These are phyloP conservation scores for Thymus mandschuricus DNA, from an alignment of 257 asterid species.

Conservation along the genomic window DNA sequence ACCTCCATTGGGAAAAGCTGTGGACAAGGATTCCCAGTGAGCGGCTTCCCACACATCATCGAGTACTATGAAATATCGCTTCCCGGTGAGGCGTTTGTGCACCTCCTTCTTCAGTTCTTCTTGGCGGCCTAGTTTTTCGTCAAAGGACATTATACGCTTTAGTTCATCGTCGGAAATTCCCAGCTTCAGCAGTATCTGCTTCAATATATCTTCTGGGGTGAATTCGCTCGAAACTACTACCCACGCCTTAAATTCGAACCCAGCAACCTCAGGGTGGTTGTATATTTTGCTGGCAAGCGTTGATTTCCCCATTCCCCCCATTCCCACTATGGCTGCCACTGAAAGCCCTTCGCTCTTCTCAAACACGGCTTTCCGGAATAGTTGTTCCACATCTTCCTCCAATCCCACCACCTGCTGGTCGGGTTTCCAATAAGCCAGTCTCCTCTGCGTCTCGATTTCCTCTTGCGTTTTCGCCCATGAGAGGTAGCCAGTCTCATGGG, in stretches of 20 bases:
- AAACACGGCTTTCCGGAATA: neutral
- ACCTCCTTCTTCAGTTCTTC: neutral
- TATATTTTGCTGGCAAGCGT: slow-evolving; percentile 33
- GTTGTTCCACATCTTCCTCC: neutral
- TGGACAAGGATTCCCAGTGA: too few relatives aligned
- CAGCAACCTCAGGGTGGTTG: slow-evolving; percentile 9
- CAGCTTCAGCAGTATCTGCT: slow-evolving; percentile 25
- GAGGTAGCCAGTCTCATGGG: too few relatives aligned
- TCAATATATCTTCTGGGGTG: slow-evolving; percentile 9
- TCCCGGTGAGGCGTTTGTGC: neutral
- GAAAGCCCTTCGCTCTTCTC: slow-evolving; percentile 9
- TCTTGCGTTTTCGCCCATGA: neutral
- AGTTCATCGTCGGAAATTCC: neutral
- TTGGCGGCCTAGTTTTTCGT: neutral
- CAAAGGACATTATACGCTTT: too few relatives aligned
- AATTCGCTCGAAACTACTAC: slow-evolving; percentile 29
- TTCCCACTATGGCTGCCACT: slow-evolving; percentile 18
- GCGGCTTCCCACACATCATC: too few relatives aligned
- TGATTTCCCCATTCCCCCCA: slow-evolving; percentile 30
- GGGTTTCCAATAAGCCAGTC: neutral
- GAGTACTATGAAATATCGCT: too few relatives aligned
- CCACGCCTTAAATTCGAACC: slow-evolving; percentile 31
- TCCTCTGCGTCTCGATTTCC: neutral
- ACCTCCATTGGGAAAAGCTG: too few relatives aligned
- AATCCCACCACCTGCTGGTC: slow-evolving; percentile 7